phyloP scores from a whole-genome alignment of 2,329 filamentous ascomycete genomes.

The Fusarium sarcochroum region DNA sequence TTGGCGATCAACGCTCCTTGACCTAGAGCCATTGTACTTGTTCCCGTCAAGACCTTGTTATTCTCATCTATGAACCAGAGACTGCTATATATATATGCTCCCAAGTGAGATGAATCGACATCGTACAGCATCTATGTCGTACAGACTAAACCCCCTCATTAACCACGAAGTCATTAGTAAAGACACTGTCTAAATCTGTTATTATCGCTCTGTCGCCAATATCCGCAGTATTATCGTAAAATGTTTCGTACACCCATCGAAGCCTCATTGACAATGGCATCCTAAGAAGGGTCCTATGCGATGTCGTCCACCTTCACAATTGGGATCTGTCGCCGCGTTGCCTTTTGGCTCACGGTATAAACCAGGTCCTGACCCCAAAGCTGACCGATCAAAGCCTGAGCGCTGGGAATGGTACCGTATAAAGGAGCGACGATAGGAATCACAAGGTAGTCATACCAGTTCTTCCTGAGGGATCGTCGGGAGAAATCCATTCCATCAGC shows the following conservation, averaged over 20 bases:
- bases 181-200: not conserved
- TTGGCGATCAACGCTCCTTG: too few species aligned
- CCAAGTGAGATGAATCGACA: not conserved
- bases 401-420: constrained; percentile 76
- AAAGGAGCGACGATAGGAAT: constrained; percentile 77
- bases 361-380: constrained; percentile 78
- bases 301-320: constrained; percentile 60
- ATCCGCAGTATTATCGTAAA: not conserved
- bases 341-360: constrained; percentile 81
- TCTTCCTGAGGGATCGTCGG: constrained; percentile 67
- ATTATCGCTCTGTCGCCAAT: not conserved
- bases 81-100: not conserved
- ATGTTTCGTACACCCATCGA: not conserved
- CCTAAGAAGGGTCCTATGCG: constrained; percentile 53
- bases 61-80: not conserved
- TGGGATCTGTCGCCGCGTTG: constrained; percentile 66
- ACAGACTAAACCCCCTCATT: not conserved
- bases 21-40: too few species aligned
- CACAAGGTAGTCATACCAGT: constrained; percentile 73
- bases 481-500: constrained; percentile 77
- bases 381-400: constrained; percentile 77
- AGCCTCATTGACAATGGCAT: not conserved
- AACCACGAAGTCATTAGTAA: constrained; percentile 12
- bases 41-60: not conserved
- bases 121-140: not conserved